Base-by-base conservation (phyloP, 2,329 filamentous ascomycete genomes). In the Drechslera avenae region DNA sequence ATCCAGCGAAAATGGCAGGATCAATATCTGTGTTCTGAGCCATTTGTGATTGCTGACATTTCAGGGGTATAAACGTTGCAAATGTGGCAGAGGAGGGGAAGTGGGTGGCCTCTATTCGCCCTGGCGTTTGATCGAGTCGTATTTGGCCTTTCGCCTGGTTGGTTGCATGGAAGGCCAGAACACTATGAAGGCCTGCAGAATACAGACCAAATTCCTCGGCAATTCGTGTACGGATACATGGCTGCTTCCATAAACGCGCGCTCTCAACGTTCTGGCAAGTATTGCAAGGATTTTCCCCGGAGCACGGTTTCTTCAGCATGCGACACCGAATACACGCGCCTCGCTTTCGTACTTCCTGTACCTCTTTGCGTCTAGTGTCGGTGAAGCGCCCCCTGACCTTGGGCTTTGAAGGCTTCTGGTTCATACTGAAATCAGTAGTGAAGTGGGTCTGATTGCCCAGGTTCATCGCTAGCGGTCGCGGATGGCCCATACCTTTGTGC, bases 221-320 rank as follows among this genome's bases (percentile, higher is more conserved):
- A 41, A 86, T 78, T 17, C 81, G 79, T 14, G 81, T 83, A 12
- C 83, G 77, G 36, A 85, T 78, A 57, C 83, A 86, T 6, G 78
- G 80, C 51, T 81, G 77, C 60, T 84, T 85, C 83, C 83, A 86
- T 16, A 86, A 59, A 33, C 83, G 77, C 30, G 83, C 83, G 51
- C 79, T 82, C 61, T 84, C 82, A n/a, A 86, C 80, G 52, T 79
- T 80, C 42, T 76, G 76, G 56, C 83, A 86, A 8, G 82, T 83
- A 19, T 74, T 80, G 64, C 83, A 86, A 13, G 83, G 83, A 32
- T 77, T 84, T 16, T 82, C 82, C 28, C 81, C 81, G 7, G 83
- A 85, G 59, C 83, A 86, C 37, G 82, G 81, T 61, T 86, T 86
- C 71, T 85, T 86, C 18, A 86, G 72, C 83, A 86, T 85, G 12